Conservation (phyloP, 495 filamentous ascomycete species). For the Trichocladium antarcticum region DNA sequence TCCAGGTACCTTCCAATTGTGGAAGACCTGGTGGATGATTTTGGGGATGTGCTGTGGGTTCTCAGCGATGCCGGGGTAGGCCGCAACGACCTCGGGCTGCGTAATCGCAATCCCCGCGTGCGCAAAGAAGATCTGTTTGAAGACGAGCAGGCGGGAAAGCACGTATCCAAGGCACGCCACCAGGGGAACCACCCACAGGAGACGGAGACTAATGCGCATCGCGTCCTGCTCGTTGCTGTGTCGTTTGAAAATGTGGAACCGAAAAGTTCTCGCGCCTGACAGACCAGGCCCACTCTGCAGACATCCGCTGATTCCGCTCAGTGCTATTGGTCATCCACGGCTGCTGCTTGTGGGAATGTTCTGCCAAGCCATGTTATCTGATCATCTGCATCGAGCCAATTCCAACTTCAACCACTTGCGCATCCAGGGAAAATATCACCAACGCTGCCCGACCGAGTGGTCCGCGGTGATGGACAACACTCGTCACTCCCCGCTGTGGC, state of each 20-base stretch:
- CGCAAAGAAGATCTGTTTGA: conserved; percentile 20
- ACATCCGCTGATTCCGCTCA: too few relatives aligned
- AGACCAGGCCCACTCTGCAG: too few relatives aligned
- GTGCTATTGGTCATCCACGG: too few relatives aligned
- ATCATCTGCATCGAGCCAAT: too few relatives aligned
- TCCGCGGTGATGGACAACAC: conserved; percentile 33
- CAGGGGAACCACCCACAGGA: conserved; percentile 9
- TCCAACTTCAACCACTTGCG: too few relatives aligned
- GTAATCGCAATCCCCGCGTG: conserved; percentile 21
- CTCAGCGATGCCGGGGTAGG: neutral
- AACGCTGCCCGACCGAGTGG: conserved; percentile 43
- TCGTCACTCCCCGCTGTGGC: conserved; percentile 37
- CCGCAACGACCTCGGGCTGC: conserved; percentile 13
- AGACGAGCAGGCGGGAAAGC: conserved; percentile 15
- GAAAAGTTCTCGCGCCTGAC: too few relatives aligned
- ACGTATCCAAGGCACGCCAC: conserved; percentile 7
- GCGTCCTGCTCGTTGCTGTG: too few relatives aligned
- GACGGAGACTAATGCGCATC: conserved; percentile 12
- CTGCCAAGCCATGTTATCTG: too few relatives aligned
- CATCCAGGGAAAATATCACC: too few relatives aligned
- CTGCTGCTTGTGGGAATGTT: too few relatives aligned
- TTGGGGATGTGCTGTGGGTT: conserved; percentile 45
- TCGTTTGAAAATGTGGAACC: too few relatives aligned
- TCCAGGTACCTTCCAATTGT: conserved; percentile 40
- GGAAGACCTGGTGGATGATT: conserved; percentile 85